phyloP scores from a whole-genome alignment of 257 asterid genomes.

The Nicotiana attenuata region DNA sequence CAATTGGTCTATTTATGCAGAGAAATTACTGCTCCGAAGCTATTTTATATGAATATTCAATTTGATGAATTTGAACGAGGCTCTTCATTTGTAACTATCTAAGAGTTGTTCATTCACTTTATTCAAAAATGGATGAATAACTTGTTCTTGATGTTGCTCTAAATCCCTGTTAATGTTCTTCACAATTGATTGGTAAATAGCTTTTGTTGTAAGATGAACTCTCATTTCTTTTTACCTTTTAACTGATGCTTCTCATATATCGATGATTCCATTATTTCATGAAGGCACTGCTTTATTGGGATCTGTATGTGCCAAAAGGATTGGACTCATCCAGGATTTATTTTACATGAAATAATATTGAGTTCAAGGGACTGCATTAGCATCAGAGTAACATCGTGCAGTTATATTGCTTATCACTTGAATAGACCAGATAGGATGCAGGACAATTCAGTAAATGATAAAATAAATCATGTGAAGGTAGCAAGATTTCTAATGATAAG shows the following conservation, averaged over 20 bases:
- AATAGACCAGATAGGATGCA: slow-evolving; percentile 93
- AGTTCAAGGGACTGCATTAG: slow-evolving; percentile 85
- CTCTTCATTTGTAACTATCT: background rate
- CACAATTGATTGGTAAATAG: slow-evolving; percentile 87
- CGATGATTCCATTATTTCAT: background rate
- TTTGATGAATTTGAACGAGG: background rate
- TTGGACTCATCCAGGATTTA: slow-evolving; percentile 82
- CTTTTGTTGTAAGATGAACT: slow-evolving; percentile 60
- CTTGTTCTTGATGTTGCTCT: background rate
- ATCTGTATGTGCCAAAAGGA: slow-evolving; percentile 72
- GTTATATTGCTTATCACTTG: slow-evolving; percentile 69
- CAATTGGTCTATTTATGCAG: too few relatives aligned
- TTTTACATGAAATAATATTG: slow-evolving; percentile 96
- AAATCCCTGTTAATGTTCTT: slow-evolving; percentile 42
- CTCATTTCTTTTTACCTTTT: slow-evolving; percentile 5
- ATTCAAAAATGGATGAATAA: background rate
- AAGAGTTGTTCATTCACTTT: background rate
- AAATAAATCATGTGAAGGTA: slow-evolving; percentile 83
- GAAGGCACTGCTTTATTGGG: slow-evolving; percentile 97
- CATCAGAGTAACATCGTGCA: slow-evolving; percentile 79
- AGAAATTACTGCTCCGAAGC: too few relatives aligned
- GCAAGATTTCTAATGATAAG: background rate
- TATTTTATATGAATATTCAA: too few relatives aligned
- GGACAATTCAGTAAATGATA: slow-evolving; percentile 63
- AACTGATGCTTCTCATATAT: background rate